Percentiles rank a stretch among this genome's conserved stretches.
These are phyloP conservation scores for Penicillium manginii DNA, from an alignment of 495 filamentous ascomycete genomes.

Conservation along the genomic window DNA sequence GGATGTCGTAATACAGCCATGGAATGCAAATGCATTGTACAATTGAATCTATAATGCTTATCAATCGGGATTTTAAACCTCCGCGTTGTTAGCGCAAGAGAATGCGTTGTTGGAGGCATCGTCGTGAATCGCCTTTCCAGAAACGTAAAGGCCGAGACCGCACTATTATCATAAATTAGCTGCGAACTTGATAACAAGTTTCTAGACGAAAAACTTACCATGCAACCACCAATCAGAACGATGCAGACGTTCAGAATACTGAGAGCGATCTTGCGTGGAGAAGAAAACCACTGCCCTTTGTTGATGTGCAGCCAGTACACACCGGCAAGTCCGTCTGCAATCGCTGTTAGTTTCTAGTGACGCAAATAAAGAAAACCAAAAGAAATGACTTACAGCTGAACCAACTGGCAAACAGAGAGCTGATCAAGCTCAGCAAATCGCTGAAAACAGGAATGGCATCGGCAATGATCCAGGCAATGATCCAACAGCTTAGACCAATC, in stretches of 20 bases:
- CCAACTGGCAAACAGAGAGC: slow-evolving; percentile 39
- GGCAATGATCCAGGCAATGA: slow-evolving; percentile 72
- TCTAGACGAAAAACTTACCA: slow-evolving; percentile 26
- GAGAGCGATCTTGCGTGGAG: slow-evolving; percentile 39
- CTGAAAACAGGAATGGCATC: slow-evolving; percentile 75
- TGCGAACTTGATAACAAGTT: background rate
- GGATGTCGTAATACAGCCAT: slow-evolving; percentile 9
- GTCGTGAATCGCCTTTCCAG: slow-evolving; percentile 39
- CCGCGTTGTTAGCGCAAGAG: slow-evolving; percentile 39
- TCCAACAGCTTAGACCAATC: slow-evolving; percentile 59
- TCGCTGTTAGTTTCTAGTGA: background rate
- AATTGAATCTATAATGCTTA: background rate
- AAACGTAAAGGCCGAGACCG: slow-evolving; percentile 44
- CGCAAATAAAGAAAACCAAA: background rate
- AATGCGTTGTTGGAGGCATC: slow-evolving; percentile 36
- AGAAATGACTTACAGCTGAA: slow-evolving; percentile 31
- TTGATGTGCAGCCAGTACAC: slow-evolving; percentile 53
- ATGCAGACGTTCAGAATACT: slow-evolving; percentile 38
- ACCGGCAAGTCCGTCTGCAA: slow-evolving; percentile 38
- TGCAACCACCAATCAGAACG: slow-evolving; percentile 36
- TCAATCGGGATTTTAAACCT: background rate
- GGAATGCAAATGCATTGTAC: background rate
- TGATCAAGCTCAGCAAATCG: slow-evolving; percentile 58
- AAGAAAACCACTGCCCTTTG: slow-evolving; percentile 37
- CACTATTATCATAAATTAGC: slow-evolving; percentile 18